Conservation (phyloP, 2,329 filamentous ascomycete species). For the Aphanoascus verrucosus region DNA sequence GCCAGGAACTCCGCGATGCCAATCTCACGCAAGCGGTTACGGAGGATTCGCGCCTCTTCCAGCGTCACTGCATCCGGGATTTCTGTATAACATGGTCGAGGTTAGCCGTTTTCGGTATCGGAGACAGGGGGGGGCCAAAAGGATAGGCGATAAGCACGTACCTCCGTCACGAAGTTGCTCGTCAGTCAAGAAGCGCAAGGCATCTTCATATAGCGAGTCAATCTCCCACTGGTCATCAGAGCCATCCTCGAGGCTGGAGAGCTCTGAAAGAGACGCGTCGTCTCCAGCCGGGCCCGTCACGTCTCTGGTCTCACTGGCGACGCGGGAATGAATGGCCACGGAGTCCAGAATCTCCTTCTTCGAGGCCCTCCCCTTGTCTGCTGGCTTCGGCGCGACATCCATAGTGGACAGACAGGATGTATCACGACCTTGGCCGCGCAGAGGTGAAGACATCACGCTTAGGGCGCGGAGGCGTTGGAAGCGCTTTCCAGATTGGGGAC, state of each 20-base stretch:
- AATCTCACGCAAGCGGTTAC: constrained; percentile 60
- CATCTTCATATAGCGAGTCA: constrained; percentile 51
- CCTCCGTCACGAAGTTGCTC: constrained; percentile 38
- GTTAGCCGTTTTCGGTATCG: constrained; percentile 1
- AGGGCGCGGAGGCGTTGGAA: neutral
- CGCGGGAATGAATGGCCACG: constrained; percentile 4
- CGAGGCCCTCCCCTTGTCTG: neutral
- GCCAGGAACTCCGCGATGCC: constrained; percentile 70
- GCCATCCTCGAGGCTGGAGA: constrained; percentile 20
- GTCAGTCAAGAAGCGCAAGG: constrained; percentile 48
- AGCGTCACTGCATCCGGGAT: constrained; percentile 51
- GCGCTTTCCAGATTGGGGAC: neutral
- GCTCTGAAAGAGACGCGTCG: constrained; percentile 27
- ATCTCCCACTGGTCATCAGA: constrained; percentile 17
- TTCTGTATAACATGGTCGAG: constrained; percentile 14
- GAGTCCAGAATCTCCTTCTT: constrained; percentile 6
- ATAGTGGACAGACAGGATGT: constrained; percentile 26
- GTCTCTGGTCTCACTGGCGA: neutral
- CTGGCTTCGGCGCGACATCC: constrained; percentile 28
- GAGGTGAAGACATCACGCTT: constrained; percentile 18
- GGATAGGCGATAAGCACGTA: constrained; percentile 34
- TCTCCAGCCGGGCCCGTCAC: constrained; percentile 17
- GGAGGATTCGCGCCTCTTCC: constrained; percentile 58
- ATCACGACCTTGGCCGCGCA: constrained; percentile 19
- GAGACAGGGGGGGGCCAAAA: neutral